Base-by-base conservation (phyloP, 2,329 filamentous ascomycete species). In the Pseudogymnoascus sp. region DNA sequence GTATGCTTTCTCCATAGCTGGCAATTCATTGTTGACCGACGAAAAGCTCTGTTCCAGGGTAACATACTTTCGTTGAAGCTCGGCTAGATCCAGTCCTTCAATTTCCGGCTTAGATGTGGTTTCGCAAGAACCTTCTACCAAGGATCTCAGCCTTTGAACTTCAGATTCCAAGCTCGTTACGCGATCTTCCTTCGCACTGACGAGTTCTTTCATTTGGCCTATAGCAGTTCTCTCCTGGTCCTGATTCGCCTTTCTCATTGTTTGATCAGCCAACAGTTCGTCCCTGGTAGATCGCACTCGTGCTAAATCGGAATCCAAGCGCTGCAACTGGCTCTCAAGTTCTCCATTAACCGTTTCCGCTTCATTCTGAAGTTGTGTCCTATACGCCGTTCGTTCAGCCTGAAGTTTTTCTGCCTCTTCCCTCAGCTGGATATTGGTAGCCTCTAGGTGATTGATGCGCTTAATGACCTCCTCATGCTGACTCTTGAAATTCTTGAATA, bases 391-490 rank as follows among this genome's bases (percentile, higher is more conserved):
- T 62, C 94, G 82, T 73, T 99, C 94, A 1, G 90, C 86, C 69
- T 93, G 90, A 60, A 92, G 78, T 72, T 89, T 95, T 70, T 93
- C 88, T 5, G 90, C 88, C 70, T 96, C 92, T 73, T 96, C 89
- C 37, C 89, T 86, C 31, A 97, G 75, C 67, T 92, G 87, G 64
- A 89, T 87, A 73, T 97, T 97, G 11, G 87, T 89, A 3, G 91
- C 91, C 74, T 97, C 93, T 12, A 97, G 77, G 69, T 93, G 87
- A 73, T 99, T 99, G 70, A 96, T 87, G 38, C 91, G 87, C 74
- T 91, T 93, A 68, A 97, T 91, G 7, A 96, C 84, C 69, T 97
- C 93, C 71, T 97, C 94, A 69, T 95, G 90, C 70, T 97, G 91
- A 23, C 83, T 83, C 76, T 92, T 95, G 71, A 97, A 83, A 65